These are phyloP conservation scores for Candida awuae DNA, from an alignment of 805 yeast genomes.

Conservation along the genomic window DNA sequence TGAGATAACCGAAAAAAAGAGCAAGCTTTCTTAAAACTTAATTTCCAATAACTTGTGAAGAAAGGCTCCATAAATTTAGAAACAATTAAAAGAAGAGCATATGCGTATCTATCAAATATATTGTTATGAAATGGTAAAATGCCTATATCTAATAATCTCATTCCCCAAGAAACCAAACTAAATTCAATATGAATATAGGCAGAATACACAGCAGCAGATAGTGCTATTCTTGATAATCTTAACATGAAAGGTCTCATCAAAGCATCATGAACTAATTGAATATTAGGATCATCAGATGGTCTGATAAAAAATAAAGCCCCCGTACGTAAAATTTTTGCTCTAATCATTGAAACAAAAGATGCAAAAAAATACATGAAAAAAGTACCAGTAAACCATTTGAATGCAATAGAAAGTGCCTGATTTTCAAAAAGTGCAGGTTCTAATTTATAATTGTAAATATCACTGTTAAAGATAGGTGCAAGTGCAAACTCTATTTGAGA, in stretches of 20 bases:
- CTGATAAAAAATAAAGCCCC: slow-evolving; percentile 90
- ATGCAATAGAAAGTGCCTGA: slow-evolving; percentile 1
- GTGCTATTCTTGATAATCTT: slow-evolving; percentile 63
- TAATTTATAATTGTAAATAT: slow-evolving; percentile 12
- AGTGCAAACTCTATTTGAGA: slow-evolving; percentile 60
- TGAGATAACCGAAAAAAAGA: slow-evolving; percentile 64
- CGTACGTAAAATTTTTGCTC: slow-evolving; percentile 64
- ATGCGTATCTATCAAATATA: slow-evolving; percentile 6
- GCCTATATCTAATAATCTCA: slow-evolving; percentile 34
- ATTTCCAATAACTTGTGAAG: slow-evolving; percentile 40
- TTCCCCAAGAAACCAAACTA: slow-evolving; percentile 50
- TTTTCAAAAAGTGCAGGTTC: slow-evolving; percentile 7
- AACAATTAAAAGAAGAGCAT: slow-evolving; percentile 8
- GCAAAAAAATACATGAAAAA: slow-evolving; percentile 84
- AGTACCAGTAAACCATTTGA: slow-evolving; percentile 66
- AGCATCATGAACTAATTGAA: slow-evolving; percentile 80
- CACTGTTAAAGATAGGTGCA: slow-evolving; percentile 42
- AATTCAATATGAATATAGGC: slow-evolving; percentile 67
- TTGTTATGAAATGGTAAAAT: slow-evolving; percentile 21
- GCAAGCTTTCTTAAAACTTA: slow-evolving; percentile 48
- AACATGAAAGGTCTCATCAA: slow-evolving; percentile 63
- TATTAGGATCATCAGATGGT: slow-evolving; percentile 90
- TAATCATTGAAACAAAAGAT: slow-evolving; percentile 73
- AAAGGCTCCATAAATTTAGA: slow-evolving; percentile 1
- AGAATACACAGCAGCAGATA: slow-evolving; percentile 70